phyloP scores from a whole-genome alignment of 78 protist genomes.

The Dictyostelium purpureum region DNA sequence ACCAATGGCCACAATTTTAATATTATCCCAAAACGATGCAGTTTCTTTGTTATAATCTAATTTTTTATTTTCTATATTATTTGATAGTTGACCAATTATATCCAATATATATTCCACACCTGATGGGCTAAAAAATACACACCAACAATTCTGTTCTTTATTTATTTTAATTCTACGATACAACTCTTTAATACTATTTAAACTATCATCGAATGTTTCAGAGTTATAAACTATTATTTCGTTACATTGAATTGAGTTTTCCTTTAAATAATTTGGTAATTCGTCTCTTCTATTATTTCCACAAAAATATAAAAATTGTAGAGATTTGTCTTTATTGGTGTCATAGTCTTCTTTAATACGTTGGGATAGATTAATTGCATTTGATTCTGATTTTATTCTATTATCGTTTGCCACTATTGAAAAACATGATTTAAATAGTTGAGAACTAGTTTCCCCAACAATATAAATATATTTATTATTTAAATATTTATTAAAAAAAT shows the following conservation, averaged over 20 bases:
- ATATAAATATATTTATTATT: neutral
- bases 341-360: neutral
- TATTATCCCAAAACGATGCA: neutral
- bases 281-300: slow-evolving; percentile 34
- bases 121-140: slow-evolving; percentile 25
- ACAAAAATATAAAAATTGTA: slow-evolving; percentile 2
- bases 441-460: slow-evolving; percentile 17
- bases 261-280: neutral
- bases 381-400: neutral
- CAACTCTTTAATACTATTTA: neutral
- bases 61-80: neutral
- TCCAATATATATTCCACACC: slow-evolving; percentile 20
- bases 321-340: neutral
- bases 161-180: neutral
- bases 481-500: neutral
- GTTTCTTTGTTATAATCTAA: neutral
- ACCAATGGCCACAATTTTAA: slow-evolving; percentile 21
- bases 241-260: neutral
- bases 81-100: neutral
- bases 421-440: neutral
- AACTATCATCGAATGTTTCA: neutral
- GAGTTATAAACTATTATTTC: neutral
- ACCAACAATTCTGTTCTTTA: neutral
- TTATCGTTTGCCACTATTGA: neutral
- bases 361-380: slow-evolving; percentile 8